A percentile compares a stretch with the other conserved stretches of the same genome.
phyloP scores from a whole-genome alignment of 192 early-diverging fungal genomes.

The Backusella westeae region DNA sequence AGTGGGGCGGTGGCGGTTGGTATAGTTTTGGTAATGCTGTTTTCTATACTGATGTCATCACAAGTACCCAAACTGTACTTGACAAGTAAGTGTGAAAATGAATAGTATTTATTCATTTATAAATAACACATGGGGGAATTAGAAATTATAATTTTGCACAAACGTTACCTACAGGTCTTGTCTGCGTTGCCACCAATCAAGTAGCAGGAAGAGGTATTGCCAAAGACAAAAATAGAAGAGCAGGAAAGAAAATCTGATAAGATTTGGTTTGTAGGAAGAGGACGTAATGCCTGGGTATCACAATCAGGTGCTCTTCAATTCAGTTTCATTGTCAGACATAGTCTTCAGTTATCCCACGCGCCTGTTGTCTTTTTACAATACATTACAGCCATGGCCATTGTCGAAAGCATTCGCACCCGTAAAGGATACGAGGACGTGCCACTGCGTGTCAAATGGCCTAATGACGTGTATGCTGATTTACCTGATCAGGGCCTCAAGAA shows the following conservation, averaged over 20 bases:
- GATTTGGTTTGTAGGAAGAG: slow-evolving; percentile 58
- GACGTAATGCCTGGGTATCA: slow-evolving; percentile 94
- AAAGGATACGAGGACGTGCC: slow-evolving; percentile 80
- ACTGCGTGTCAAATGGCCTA: slow-evolving; percentile 95
- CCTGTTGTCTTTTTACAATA: slow-evolving; percentile 95
- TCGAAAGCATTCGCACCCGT: slow-evolving; percentile 66
- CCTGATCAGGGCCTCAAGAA: slow-evolving; percentile 58
- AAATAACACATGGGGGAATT: background rate
- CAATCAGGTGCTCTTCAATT: slow-evolving; percentile 89
- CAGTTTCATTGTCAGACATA: slow-evolving; percentile 76
- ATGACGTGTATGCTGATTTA: slow-evolving; percentile 86
- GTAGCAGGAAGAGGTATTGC: slow-evolving; percentile 62
- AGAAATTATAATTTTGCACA: slow-evolving; percentile 68
- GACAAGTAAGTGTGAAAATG: slow-evolving; percentile 61
- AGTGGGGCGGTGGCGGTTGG: slow-evolving; percentile 31
- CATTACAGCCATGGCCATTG: slow-evolving; percentile 81
- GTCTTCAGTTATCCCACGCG: slow-evolving; percentile 43
- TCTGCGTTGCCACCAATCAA: slow-evolving; percentile 80
- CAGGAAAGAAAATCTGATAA: background rate
- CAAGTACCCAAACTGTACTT: slow-evolving; percentile 91
- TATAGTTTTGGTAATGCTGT: slow-evolving; percentile 68
- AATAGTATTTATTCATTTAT: background rate
- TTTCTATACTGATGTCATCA: slow-evolving; percentile 73
- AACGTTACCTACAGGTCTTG: slow-evolving; percentile 73
- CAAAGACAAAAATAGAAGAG: background rate